Percentiles rank a stretch among this genome's conserved stretches.
Conservation (phyloP, 805 yeast species). For the Lachancea meyersii region DNA sequence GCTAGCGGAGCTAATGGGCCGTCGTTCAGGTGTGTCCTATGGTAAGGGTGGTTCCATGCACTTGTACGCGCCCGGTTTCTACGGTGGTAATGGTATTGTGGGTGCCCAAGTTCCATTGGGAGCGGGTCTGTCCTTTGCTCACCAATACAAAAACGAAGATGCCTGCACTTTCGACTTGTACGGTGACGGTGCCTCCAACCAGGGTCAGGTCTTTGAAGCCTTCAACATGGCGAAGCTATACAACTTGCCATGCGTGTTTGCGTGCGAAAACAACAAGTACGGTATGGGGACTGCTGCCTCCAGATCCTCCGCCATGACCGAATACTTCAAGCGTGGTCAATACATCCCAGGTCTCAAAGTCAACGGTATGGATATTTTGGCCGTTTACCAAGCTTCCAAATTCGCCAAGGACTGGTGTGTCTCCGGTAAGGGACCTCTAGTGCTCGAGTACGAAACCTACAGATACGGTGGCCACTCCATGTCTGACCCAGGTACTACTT, state of each 20-base stretch:
- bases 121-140: constrained; percentile 97
- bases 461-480: constrained; percentile 99
- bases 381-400: constrained; percentile 91
- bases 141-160: constrained; percentile 79
- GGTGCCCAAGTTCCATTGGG: constrained; percentile 99
- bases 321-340: constrained; percentile 98
- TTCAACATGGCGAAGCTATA: constrained; percentile 99
- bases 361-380: constrained; percentile 97
- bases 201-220: constrained; percentile 97
- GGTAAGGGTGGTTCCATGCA: constrained; percentile 99
- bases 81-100: constrained; percentile 99
- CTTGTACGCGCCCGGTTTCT: constrained; percentile 91
- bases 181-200: constrained; percentile 99
- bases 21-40: constrained; percentile 86
- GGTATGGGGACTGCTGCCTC: constrained; percentile 99
- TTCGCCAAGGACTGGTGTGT: constrained; percentile 96
- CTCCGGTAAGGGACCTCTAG: constrained; percentile 92
- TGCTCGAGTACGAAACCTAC: constrained; percentile 95
- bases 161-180: constrained; percentile 82
- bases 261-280: constrained; percentile 98
- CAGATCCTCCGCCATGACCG: constrained; percentile 93
- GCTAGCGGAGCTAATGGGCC: constrained; percentile 94
- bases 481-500: constrained; percentile 99
- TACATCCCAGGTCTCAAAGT: constrained; percentile 97
- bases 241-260: constrained; percentile 90